These are phyloP conservation scores for Hamigera avellanea DNA, from an alignment of 495 filamentous ascomycete species.

Conservation along the genomic window DNA sequence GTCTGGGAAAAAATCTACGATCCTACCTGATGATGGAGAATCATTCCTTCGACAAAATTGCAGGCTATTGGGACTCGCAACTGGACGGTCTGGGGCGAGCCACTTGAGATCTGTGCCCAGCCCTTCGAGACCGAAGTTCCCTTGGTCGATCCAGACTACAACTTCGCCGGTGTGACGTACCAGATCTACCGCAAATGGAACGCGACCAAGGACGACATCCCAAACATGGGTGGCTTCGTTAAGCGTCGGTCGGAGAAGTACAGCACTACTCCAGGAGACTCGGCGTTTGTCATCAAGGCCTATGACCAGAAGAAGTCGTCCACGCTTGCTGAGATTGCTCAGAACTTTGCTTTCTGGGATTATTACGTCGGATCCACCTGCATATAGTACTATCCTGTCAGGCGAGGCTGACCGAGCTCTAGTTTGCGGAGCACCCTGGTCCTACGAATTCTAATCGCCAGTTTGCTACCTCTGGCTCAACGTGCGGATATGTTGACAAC, in stretches of 20 bases:
- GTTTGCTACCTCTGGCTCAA: slow-evolving; percentile 26
- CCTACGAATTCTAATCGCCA: slow-evolving; percentile 30
- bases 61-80: slow-evolving; percentile 33
- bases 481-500: slow-evolving; percentile 23
- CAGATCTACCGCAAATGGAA: slow-evolving; percentile 33
- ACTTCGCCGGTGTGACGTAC: slow-evolving; percentile 29
- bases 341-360: slow-evolving; percentile 33
- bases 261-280: slow-evolving; percentile 23
- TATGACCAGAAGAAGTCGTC: slow-evolving; percentile 26
- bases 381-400: no score
- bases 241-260: slow-evolving; percentile 34
- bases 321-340: slow-evolving; percentile 20
- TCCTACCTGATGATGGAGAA: slow-evolving; percentile 33
- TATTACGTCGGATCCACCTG: slow-evolving; percentile 12
- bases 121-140: slow-evolving; percentile 31
- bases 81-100: slow-evolving; percentile 31
- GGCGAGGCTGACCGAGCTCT: no score
- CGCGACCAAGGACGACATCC: slow-evolving; percentile 20
- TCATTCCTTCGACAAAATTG: slow-evolving; percentile 36
- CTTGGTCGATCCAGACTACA: slow-evolving; percentile 27
- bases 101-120: slow-evolving; percentile 26
- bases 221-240: slow-evolving; percentile 32
- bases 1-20: background rate
- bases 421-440: slow-evolving; percentile 28
- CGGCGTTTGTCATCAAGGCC: slow-evolving; percentile 29